Evolutionary conservation across 2,329 filamentous ascomycete species (phyloP).

Genomic region (Verticillium alfalfae): DNA sequence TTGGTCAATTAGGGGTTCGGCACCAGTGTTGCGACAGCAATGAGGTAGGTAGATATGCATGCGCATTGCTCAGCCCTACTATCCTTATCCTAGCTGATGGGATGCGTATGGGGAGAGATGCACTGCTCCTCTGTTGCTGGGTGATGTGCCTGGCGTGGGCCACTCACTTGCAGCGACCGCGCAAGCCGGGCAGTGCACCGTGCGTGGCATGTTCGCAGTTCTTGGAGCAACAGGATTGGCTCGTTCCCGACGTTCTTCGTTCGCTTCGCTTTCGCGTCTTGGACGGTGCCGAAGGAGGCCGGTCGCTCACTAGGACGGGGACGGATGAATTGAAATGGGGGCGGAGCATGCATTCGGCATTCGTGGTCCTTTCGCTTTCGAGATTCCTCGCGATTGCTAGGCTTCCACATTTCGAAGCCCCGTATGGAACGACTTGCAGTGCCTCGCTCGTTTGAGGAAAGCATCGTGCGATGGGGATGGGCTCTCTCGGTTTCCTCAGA

Average conservation of each 20-base stretch:
- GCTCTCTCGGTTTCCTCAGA: neutral
- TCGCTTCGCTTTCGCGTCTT: neutral
- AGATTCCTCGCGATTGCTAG: neutral
- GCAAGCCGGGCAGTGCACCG: neutral
- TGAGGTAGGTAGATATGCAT: neutral
- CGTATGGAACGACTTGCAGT: neutral
- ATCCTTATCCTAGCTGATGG: neutral
- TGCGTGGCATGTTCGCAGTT: neutral
- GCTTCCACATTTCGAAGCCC: neutral
- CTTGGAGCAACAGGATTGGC: neutral
- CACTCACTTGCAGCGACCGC: neutral
- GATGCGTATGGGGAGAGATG: neutral
- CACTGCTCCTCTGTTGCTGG: neutral
- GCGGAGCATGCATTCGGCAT: neutral
- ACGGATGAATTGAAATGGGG: neutral
- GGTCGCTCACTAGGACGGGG: neutral
- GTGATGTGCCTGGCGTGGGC: neutral
- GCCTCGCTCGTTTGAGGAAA: neutral
- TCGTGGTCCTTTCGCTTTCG: neutral
- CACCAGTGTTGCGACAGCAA: neutral
- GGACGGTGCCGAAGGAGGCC: neutral
- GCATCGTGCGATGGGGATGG: neutral
- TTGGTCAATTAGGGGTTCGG: neutral
- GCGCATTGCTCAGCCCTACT: conserved; percentile 1
- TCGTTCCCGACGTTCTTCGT: neutral